These are phyloP conservation scores for Colletotrichum sansevieriae DNA, from an alignment of 2,329 filamentous ascomycete genomes.

Conservation along the genomic window DNA sequence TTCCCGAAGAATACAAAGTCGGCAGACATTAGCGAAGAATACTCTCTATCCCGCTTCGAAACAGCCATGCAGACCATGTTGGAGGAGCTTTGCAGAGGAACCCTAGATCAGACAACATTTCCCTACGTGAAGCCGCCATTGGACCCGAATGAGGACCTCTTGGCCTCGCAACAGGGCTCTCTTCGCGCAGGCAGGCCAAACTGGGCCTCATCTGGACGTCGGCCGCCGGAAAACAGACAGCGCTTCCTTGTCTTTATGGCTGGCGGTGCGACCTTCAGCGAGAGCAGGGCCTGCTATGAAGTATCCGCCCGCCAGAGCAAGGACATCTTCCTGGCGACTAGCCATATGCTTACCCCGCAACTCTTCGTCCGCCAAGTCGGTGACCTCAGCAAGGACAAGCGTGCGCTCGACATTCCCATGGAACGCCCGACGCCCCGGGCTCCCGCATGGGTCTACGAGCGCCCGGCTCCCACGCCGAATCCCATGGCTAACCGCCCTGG, in stretches of 20 bases:
- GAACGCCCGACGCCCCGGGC: constrained; percentile 85
- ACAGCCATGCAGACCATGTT: constrained; percentile 86
- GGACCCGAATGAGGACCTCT: constrained; percentile 70
- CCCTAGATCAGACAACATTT: constrained; percentile 75
- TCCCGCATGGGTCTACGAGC: constrained; percentile 88
- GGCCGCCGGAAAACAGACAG: constrained; percentile 83
- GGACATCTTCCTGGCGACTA: constrained; percentile 90
- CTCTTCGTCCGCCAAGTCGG: constrained; percentile 86
- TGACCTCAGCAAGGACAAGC: constrained; percentile 81
- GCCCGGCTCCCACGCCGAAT: constrained; percentile 67
- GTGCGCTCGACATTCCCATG: constrained; percentile 82
- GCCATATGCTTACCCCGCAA: constrained; percentile 90
- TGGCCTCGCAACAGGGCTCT: constrained; percentile 75
- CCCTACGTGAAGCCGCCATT: constrained; percentile 80
- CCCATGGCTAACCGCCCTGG: constrained; percentile 50
- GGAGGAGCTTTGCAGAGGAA: constrained; percentile 77
- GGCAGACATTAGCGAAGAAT: constrained; percentile 76
- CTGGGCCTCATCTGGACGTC: constrained; percentile 87
- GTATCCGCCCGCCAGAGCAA: constrained; percentile 77
- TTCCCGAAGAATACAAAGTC: constrained; percentile 76
- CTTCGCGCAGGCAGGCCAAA: constrained; percentile 93
- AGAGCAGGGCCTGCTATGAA: constrained; percentile 91
- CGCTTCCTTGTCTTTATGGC: constrained; percentile 95
- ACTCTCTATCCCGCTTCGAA: constrained; percentile 88
- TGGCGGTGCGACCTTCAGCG: constrained; percentile 93